Conservation (phyloP, 179 eudicot genomes). For the Heliamphora pulchella region DNA sequence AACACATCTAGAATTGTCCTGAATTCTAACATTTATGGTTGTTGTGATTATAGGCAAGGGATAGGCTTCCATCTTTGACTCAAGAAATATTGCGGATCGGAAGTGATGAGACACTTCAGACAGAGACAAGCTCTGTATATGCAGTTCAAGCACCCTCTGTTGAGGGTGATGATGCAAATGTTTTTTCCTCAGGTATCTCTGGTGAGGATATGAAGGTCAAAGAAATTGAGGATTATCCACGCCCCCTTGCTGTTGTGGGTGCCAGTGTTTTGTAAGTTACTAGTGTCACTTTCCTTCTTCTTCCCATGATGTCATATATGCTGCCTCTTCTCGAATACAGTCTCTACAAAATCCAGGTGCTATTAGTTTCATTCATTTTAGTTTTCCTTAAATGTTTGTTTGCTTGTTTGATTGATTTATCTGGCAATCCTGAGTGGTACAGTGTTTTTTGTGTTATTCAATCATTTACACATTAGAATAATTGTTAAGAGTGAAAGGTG, state of each 20-base stretch:
- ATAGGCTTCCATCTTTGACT: conserved; percentile 55
- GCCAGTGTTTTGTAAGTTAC: conserved; percentile 85
- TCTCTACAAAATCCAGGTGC: conserved; percentile 8
- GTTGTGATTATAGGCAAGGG: conserved; percentile 43
- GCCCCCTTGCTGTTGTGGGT: conserved; percentile 79
- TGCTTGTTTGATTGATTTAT: neutral
- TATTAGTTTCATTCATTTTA: neutral
- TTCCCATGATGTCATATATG: neutral
- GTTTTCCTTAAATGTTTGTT: neutral
- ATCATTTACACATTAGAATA: neutral
- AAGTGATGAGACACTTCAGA: conserved; percentile 26
- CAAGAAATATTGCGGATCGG: conserved; percentile 67
- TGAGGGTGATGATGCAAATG: conserved; percentile 23
- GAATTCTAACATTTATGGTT: neutral
- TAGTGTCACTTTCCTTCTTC: neutral
- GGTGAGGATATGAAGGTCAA: conserved; percentile 39
- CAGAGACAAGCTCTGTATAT: conserved; percentile 20
- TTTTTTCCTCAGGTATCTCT: conserved; percentile 24
- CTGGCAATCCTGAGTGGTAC: neutral
- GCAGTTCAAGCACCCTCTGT: conserved; percentile 20
- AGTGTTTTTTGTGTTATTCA: conserved; percentile 6
- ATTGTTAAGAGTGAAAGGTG: conserved; percentile 13
- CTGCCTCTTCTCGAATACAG: neutral
- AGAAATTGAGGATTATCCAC: conserved; percentile 64
- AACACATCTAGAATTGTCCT: neutral